Base-by-base conservation (phyloP, 2,329 filamentous ascomycete genomes). In the Aspergillus japonicus region DNA sequence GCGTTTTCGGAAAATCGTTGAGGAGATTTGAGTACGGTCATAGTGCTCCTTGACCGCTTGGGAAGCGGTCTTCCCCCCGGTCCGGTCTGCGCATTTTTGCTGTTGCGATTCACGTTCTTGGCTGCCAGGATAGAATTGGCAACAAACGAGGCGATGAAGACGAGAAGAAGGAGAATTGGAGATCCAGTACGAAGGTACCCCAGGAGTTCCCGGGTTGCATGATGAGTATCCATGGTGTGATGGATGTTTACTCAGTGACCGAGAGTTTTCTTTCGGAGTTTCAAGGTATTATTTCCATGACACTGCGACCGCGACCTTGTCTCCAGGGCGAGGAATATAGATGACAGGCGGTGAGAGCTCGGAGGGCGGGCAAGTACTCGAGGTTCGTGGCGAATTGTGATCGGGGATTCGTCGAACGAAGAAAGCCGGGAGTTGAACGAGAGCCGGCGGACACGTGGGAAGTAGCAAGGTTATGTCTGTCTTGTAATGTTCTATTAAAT, bases 51-150 rank as follows among this genome's bases (percentile, higher is more conserved):
- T 59, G 74, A 81, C 78, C 80, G 86, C 72, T 87, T 89, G 61
- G 92, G 92, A 56, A 97, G 81, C 35, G 92, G 92, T 74, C 96
- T 93, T 66, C 93, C 94, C 58, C 91, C 93, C 1, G 93, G 92
- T n/a, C 93, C 93, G 56, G 83, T 87, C 65, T 85, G 76, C 33
- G 75, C 80, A 23, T 81, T 83, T 61, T 77, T 73, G 47, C 77
- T 72, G 68, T 80, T 73, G 50, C 78, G 74, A 63, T 75, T 75
- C 63, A 80, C 77, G 66, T 78, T 78, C 64, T 74, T 81, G 44
- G 83, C 80, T 21, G 81, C 78, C 61, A 82, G 70, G 63, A 90
- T 82, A 68, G 86, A 87, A 72, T 84, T 84, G 65, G 79, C 71
- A 58, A 87, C 81, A 70, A 90, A 89, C 63, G 83, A 82, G 61